A percentile compares a stretch with the other conserved stretches of the same genome.
phyloP scores from a whole-genome alignment of 2,329 filamentous ascomycete species.

The Curvularia lunata region DNA sequence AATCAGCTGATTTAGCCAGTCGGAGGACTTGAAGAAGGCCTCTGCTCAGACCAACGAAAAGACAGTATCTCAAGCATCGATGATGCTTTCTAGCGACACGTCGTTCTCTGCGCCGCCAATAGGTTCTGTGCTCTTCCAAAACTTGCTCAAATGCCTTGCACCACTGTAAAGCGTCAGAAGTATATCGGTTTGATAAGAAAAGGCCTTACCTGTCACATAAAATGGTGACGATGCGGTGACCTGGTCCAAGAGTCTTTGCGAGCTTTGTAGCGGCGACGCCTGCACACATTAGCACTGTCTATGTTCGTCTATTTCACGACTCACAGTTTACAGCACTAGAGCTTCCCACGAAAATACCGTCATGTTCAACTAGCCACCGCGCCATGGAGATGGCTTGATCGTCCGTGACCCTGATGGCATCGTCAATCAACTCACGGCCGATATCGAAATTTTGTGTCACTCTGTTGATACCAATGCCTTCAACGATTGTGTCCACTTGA shows the following conservation, averaged over 20 bases:
- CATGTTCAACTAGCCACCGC: constrained; percentile 92
- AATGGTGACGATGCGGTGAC: constrained; percentile 75
- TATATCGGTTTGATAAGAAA: not conserved
- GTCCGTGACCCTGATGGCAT: constrained; percentile 87
- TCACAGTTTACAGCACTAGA: constrained; percentile 94
- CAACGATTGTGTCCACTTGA: constrained; percentile 95
- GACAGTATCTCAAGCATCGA: constrained; percentile 42
- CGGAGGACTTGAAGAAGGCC: not conserved
- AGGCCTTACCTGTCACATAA: constrained; percentile 67
- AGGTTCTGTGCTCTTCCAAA: constrained; percentile 76
- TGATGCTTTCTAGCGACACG: constrained; percentile 64
- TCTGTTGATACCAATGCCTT: constrained; percentile 94
- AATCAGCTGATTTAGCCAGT: not conserved
- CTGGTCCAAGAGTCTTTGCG: constrained; percentile 68
- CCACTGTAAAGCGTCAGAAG: constrained; percentile 54
- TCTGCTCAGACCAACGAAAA: not conserved
- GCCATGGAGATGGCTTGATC: constrained; percentile 91
- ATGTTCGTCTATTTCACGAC: constrained; percentile 33
- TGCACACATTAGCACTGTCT: constrained; percentile 26
- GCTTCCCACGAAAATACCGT: constrained; percentile 92
- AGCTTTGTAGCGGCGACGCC: constrained; percentile 73
- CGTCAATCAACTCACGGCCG: constrained; percentile 83
- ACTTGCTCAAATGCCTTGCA: constrained; percentile 81
- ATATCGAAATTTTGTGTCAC: constrained; percentile 93
- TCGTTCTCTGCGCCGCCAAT: constrained; percentile 60